A percentile compares a stretch with the other conserved stretches of the same genome.
These are phyloP conservation scores for Gyromitra esculenta DNA, from an alignment of 2,329 filamentous ascomycete genomes.

Conservation along the genomic window DNA sequence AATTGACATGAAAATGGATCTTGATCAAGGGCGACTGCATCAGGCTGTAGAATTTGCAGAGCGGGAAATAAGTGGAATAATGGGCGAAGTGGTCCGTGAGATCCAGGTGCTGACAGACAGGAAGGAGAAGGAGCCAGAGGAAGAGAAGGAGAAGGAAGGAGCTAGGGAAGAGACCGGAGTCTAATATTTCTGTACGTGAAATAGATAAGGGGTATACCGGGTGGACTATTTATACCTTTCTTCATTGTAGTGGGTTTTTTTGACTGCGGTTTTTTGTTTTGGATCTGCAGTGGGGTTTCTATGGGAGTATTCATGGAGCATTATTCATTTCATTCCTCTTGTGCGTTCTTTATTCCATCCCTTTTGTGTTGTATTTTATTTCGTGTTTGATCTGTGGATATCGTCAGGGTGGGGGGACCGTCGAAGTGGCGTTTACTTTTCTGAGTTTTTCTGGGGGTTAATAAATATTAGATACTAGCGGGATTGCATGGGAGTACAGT, in stretches of 20 bases:
- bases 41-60: conserved; percentile 47
- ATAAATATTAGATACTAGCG: neutral
- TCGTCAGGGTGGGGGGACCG: neutral
- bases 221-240: conserved; percentile 18
- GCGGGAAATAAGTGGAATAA: conserved; percentile 40
- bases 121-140: conserved; percentile 18
- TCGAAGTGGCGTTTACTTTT: neutral
- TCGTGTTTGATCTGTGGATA: conserved; percentile 6
- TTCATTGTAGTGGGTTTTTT: conserved; percentile 12
- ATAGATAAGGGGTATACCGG: conserved; percentile 1
- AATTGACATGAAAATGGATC: conserved; percentile 42
- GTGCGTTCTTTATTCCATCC: conserved; percentile 23
- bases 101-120: conserved; percentile 40
- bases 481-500: neutral
- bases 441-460: neutral
- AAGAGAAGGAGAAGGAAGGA: conserved; percentile 7
- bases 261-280: conserved; percentile 21
- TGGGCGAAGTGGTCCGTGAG: conserved; percentile 34
- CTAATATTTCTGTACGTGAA: neutral
- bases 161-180: conserved; percentile 10
- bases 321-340: conserved; percentile 34
- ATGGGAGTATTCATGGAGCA: conserved; percentile 32
- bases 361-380: conserved; percentile 22
- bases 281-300: conserved; percentile 20
- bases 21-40: conserved; percentile 38